These are phyloP conservation scores for Eucommia ulmoides DNA, from an alignment of 257 asterid genomes.

Conservation along the genomic window DNA sequence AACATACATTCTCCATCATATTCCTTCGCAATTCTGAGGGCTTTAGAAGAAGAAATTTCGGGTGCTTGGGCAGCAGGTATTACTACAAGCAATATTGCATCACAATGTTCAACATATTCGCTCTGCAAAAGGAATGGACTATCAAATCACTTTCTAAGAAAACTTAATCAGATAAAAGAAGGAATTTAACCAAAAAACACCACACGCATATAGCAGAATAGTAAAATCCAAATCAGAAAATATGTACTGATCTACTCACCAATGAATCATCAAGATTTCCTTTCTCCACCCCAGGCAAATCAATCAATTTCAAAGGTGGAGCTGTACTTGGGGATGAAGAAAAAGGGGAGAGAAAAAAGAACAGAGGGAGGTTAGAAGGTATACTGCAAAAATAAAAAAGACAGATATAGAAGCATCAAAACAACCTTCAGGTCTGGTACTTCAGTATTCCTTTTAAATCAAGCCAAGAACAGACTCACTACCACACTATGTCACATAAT, in stretches of 20 bases:
- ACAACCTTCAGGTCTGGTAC: neutral
- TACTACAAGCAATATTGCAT: conserved; percentile 18
- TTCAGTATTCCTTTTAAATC: neutral
- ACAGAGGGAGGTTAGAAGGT: neutral
- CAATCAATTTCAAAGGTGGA: conserved; percentile 23
- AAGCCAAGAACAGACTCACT: neutral
- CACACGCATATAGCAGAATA: neutral
- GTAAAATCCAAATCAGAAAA: neutral
- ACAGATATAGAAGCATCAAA: neutral
- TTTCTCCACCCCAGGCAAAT: conserved; percentile 23
- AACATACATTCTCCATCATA: conserved; percentile 17
- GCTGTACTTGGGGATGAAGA: conserved; percentile 5
- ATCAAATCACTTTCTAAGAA: too few relatives aligned
- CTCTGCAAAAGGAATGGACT: conserved; percentile 13
- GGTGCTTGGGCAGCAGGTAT: conserved; percentile 16
- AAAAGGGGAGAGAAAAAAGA: neutral
- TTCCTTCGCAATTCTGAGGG: conserved; percentile 15
- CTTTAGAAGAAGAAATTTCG: conserved; percentile 15
- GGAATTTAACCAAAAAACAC: neutral
- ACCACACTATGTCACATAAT: too few relatives aligned
- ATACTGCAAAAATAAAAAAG: neutral
- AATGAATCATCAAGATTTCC: conserved; percentile 19
- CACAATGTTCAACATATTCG: conserved; percentile 16
- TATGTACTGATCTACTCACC: conserved; percentile 13
- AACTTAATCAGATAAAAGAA: neutral